Conservation (phyloP, 192 early-diverging fungal genomes). For the Endogone sp. region DNA sequence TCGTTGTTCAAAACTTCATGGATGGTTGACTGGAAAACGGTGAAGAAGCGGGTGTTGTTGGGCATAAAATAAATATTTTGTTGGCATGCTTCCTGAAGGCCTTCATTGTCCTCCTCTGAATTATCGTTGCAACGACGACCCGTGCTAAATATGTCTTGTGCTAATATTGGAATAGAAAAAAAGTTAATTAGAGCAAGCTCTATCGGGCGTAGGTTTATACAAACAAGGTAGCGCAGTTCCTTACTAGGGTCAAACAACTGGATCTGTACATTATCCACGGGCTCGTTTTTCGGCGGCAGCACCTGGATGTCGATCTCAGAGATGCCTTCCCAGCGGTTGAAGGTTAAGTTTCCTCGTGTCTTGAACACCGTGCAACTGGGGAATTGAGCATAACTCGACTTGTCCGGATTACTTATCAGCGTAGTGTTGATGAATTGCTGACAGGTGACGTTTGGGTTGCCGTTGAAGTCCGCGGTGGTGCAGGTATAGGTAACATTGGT, state of each 20-base stretch:
- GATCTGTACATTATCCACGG: neutral
- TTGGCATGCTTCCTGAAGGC: neutral
- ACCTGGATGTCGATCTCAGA: neutral
- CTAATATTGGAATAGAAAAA: neutral
- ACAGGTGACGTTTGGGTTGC: neutral
- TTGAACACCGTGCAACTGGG: neutral
- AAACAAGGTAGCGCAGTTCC: no score
- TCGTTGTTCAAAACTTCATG: neutral
- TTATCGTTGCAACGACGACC: no score
- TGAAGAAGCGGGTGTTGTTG: neutral
- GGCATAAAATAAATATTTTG: conserved; percentile 5
- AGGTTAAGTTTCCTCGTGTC: neutral
- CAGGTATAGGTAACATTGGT: neutral
- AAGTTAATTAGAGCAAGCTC: neutral
- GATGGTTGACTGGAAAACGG: neutral
- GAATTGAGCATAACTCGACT: neutral
- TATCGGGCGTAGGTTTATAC: no score
- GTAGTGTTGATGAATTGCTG: neutral
- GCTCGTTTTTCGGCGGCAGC: neutral
- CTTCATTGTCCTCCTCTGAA: no score
- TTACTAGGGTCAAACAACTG: conserved; percentile 1
- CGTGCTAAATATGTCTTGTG: neutral
- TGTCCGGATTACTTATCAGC: neutral
- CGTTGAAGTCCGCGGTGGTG: neutral
- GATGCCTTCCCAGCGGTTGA: neutral